Base-by-base conservation (phyloP, 2,329 filamentous ascomycete species). In the Teratosphaeria destructans region DNA sequence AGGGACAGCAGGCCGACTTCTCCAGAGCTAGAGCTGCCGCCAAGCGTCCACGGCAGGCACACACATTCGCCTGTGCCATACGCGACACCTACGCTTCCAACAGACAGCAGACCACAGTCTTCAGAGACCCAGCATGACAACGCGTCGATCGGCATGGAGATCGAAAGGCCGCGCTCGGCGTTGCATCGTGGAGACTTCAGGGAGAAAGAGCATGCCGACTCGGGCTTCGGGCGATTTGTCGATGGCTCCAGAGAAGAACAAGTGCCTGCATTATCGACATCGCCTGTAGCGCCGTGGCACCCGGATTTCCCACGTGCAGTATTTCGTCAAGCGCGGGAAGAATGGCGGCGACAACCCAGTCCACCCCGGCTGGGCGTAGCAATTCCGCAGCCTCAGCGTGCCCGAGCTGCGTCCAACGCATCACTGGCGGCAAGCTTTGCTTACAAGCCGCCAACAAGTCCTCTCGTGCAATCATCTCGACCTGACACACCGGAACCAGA, bases 361-460 rank as follows among this genome's bases (percentile, higher is more conserved):
- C 60, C 60, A 14, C 54, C 60, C 8, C 53, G 53, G 27, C 27
- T 54, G n/a, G 60, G 56, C 43, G 27, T 65, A 57, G 60, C 70
- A 58, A 29, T 66, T 85, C 0, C 69, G 27, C 54, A 61, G 12
- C 88, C 68, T 4, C 66, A 65, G 12, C 70, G 76, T 55, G 69
- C 74, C 55, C 72, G 77, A 60, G 75, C 76, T n/a, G 66, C 70
- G 23, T 79, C 76, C 37, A 75, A 76, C 60, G 90, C 86, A 7
- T 88, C 90, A 1, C 79, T 89, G 14, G 87, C 88, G 0, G 88
- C 86, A 1, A 91, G 85, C 66, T 96, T 96, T 72, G 81, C 88
- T 35, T 88, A 95, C 62, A 88, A 93, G 74, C 84, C 89, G 2
- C 93, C 94, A 0, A 97, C 94, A 2, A 97, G 92, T 68, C 94